Conservation (phyloP, 139 green algal species). For the Chlorella ohadii region DNA sequence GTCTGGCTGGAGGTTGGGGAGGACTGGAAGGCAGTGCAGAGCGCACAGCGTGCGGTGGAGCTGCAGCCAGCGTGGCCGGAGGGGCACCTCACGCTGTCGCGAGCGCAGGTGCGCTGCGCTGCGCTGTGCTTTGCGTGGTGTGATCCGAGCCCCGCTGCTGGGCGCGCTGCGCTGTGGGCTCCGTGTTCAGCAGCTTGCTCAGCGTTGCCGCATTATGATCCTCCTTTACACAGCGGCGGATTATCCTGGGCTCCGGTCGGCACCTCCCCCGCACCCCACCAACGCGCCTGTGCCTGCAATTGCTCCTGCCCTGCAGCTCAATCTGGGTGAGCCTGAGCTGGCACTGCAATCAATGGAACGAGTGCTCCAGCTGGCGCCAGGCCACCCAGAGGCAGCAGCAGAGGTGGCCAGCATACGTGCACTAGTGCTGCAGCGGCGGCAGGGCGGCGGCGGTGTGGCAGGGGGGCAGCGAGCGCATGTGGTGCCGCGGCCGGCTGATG, state of each 20-base stretch:
- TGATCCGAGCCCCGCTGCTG: not conserved
- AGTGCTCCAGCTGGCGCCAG: not conserved
- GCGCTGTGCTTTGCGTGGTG: not conserved
- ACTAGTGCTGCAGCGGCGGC: constrained; percentile 1
- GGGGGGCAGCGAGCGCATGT: constrained; percentile 21
- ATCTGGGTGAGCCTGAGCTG: constrained; percentile 25
- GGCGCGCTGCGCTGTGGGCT: not conserved
- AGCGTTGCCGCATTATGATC: too few species aligned
- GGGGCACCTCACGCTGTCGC: constrained; percentile 24
- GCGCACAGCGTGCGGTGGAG: constrained; percentile 11
- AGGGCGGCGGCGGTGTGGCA: not conserved
- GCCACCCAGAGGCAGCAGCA: not conserved
- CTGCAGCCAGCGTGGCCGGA: constrained; percentile 9
- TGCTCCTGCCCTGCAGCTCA: not conserved
- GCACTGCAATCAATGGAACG: constrained; percentile 3
- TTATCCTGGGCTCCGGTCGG: too few species aligned
- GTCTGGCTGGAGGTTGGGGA: constrained; percentile 16
- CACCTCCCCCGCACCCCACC: too few species aligned
- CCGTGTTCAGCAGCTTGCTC: too few species aligned
- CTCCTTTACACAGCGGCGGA: too few species aligned
- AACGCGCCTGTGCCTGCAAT: too few species aligned
- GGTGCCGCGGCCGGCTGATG: not conserved
- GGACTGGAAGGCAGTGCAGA: constrained; percentile 27
- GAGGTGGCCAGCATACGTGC: not conserved
- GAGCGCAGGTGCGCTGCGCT: not conserved